A percentile compares a stretch with the other conserved stretches of the same genome.
Conservation (phyloP, 345 rosid species). For the Brassica incana region DNA sequence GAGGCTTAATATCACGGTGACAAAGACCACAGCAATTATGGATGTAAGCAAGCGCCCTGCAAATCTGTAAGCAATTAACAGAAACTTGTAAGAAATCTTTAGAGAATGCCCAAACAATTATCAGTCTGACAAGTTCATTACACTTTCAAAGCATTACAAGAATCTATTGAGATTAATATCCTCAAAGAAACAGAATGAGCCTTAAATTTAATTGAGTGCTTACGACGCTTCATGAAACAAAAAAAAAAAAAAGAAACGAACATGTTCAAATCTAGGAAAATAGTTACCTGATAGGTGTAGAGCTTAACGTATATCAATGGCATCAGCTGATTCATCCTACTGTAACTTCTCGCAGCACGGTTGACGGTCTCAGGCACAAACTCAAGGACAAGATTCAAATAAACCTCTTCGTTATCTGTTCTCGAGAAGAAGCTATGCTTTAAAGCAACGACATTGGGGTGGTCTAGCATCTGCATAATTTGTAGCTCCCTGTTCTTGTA, state of each 20-base stretch:
- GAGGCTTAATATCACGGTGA: conserved; percentile 96
- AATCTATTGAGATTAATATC: not conserved
- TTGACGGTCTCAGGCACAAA: conserved; percentile 90
- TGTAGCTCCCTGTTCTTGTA: conserved; percentile 92
- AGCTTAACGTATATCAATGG: conserved; percentile 90
- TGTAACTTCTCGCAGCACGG: conserved; percentile 78
- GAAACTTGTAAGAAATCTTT: conserved; percentile 1
- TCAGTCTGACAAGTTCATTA: not conserved
- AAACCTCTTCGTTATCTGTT: conserved; percentile 85
- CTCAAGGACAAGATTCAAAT: conserved; percentile 87
- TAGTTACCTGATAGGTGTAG: conserved; percentile 78
- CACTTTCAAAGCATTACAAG: conserved; percentile 12
- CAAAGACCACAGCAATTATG: conserved; percentile 86
- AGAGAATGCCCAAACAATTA: not conserved
- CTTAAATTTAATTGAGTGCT: conserved; percentile 8
- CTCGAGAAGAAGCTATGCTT: conserved; percentile 87
- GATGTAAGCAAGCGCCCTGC: conserved; percentile 91
- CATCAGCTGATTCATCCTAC: conserved; percentile 78
- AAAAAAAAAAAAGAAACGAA: not conserved
- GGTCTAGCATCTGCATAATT: conserved; percentile 95
- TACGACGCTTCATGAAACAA: conserved; percentile 4
- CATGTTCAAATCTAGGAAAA: conserved; percentile 11
- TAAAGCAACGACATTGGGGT: conserved; percentile 85
- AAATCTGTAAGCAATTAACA: conserved; percentile 59
- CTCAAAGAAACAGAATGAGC: not conserved